phyloP scores from a whole-genome alignment of 208 protist species.

The Crithidia bombi region DNA sequence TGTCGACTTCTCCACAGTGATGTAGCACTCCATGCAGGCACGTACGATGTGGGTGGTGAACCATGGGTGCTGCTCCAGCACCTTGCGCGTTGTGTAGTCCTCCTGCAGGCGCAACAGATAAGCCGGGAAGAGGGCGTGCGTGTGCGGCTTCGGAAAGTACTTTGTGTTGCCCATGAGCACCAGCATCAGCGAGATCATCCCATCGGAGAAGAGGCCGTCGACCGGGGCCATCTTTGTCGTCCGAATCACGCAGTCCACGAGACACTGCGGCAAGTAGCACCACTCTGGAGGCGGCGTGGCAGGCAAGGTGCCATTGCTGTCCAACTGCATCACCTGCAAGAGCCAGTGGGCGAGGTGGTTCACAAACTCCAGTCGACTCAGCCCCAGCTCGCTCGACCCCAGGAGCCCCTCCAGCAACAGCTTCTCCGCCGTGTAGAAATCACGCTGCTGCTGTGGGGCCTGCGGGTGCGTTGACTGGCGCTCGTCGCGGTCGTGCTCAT shows the following conservation, averaged over 20 bases:
- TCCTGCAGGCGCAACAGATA: constrained; percentile 71
- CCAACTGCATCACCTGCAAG: constrained; percentile 68
- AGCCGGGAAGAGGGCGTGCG: constrained; percentile 82
- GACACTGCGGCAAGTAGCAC: constrained; percentile 83
- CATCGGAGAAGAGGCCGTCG: constrained; percentile 57
- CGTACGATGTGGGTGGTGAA: constrained; percentile 80
- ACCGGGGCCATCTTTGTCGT: constrained; percentile 62
- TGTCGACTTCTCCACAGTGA: constrained; percentile 86
- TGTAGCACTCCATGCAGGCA: constrained; percentile 88
- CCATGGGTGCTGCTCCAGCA: constrained; percentile 81
- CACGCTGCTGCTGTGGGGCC: constrained; percentile 49
- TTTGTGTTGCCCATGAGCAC: constrained; percentile 90
- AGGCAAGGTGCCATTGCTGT: constrained; percentile 51
- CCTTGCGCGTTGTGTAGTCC: constrained; percentile 46
- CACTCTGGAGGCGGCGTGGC: constrained; percentile 58
- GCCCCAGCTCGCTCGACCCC: constrained; percentile 42
- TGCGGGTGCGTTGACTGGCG: constrained; percentile 58
- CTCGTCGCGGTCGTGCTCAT: constrained; percentile 61
- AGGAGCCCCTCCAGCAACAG: constrained; percentile 68
- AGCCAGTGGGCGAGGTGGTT: constrained; percentile 84
- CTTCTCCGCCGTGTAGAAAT: constrained; percentile 54
- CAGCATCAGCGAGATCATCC: constrained; percentile 85
- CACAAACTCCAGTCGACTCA: constrained; percentile 64
- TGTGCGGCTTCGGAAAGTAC: constrained; percentile 92
- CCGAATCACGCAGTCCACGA: constrained; percentile 83